Conservation (phyloP, 805 yeast genomes). For the Candida morakotiae region DNA sequence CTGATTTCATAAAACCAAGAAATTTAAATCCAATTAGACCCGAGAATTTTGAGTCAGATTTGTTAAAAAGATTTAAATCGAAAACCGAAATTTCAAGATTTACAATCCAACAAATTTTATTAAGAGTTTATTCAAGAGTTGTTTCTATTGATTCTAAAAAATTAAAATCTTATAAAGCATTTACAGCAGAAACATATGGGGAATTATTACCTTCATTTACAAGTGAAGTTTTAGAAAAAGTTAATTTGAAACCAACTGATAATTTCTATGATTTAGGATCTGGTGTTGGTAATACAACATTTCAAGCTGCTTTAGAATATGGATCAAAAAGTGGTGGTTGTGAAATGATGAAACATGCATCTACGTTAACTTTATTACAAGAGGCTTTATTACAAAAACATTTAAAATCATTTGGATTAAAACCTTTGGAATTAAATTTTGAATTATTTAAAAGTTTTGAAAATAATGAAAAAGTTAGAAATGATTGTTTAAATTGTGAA, state of each 20-base stretch:
- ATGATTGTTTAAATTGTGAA: conserved; percentile 56
- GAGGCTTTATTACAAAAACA: conserved; percentile 53
- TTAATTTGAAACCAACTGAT: conserved; percentile 48
- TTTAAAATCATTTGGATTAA: conserved; percentile 60
- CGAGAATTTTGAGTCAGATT: conserved; percentile 14
- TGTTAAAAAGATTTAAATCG: conserved; percentile 17
- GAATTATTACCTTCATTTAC: conserved; percentile 79
- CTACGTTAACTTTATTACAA: conserved; percentile 62
- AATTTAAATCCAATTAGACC: conserved; percentile 15
- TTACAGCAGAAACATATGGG: conserved; percentile 88
- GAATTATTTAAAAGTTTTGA: conserved; percentile 70
- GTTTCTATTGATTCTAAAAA: conserved; percentile 70
- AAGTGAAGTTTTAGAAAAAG: conserved; percentile 56
- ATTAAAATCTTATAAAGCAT: conserved; percentile 72
- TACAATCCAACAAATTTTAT: conserved; percentile 63
- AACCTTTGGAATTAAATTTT: conserved; percentile 51
- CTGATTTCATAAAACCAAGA: conserved; percentile 1
- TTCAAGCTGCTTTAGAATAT: conserved; percentile 84
- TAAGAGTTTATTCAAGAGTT: conserved; percentile 69
- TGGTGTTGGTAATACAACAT: conserved; percentile 89
- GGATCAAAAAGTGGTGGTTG: conserved; percentile 85
- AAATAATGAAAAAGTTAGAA: conserved; percentile 52
- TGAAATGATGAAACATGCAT: conserved; percentile 84
- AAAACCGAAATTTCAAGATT: conserved; percentile 25
- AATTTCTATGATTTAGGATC: conserved; percentile 88